Evolutionary conservation across 768 basidiomycete species (phyloP).

Genomic region (Russula griseocarnosa): DNA sequence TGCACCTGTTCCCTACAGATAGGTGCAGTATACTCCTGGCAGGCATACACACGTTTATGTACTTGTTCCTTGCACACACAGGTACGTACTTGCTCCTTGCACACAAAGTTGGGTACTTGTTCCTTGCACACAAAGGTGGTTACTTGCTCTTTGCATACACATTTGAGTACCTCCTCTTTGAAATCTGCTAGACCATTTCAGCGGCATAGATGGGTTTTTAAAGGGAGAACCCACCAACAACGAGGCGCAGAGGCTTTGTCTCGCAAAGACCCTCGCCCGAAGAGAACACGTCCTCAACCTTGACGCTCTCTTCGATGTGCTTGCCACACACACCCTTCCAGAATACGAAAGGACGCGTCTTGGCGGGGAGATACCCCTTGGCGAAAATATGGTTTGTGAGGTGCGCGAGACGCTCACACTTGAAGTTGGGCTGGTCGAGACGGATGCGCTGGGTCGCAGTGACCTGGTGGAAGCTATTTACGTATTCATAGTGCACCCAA

Average conservation of each 20-base stretch:
- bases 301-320: conserved; percentile 33
- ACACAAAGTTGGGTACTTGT: not conserved
- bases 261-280: conserved; percentile 37
- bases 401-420: conserved; percentile 42
- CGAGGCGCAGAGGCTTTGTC: conserved; percentile 37
- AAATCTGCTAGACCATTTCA: not conserved
- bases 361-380: conserved; percentile 38
- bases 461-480: conserved; percentile 34
- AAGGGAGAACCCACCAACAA: conserved; percentile 35
- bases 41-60: too few species aligned
- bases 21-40: too few species aligned
- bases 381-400: conserved; percentile 47
- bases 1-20: not conserved
- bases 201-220: not conserved
- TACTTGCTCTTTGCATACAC: not conserved
- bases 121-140: not conserved
- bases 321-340: conserved; percentile 42
- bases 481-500: conserved; percentile 46
- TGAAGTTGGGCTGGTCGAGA: conserved; percentile 35
- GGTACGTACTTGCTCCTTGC: too few species aligned
- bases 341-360: conserved; percentile 39
- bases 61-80: too few species aligned
- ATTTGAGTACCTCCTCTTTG: not conserved
- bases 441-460: conserved; percentile 44
- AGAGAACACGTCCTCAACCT: conserved; percentile 32